These are phyloP conservation scores for Cyberlindnera mycetangii DNA, from an alignment of 805 yeast genomes.

Conservation along the genomic window DNA sequence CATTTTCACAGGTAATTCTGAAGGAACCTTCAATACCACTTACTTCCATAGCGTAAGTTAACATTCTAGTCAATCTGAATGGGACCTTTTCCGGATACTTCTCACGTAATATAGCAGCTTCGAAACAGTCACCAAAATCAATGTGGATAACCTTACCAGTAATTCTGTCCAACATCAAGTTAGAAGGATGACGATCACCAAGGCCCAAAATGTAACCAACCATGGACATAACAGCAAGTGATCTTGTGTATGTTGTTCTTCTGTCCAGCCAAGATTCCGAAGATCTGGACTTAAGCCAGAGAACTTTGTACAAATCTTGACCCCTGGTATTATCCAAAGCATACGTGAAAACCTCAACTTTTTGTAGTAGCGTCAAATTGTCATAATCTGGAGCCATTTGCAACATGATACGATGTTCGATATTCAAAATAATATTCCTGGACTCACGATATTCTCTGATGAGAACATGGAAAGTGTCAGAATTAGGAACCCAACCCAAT, in stretches of 20 bases:
- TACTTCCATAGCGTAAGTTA: conserved; percentile 98
- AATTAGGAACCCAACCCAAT: conserved; percentile 95
- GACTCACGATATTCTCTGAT: conserved; percentile 92
- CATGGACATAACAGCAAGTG: conserved; percentile 98
- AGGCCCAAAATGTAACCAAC: conserved; percentile 95
- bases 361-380: conserved; percentile 79
- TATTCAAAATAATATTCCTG: conserved; percentile 81
- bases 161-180: conserved; percentile 88
- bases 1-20: conserved; percentile 95
- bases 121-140: conserved; percentile 99
- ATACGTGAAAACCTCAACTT: conserved; percentile 94
- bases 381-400: conserved; percentile 98
- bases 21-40: conserved; percentile 98
- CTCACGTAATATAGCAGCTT: conserved; percentile 94
- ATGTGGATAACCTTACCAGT: conserved; percentile 97
- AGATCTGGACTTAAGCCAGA: conserved; percentile 94
- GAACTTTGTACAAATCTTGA: conserved; percentile 89
- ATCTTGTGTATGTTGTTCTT: conserved; percentile 92
- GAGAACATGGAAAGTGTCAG: conserved; percentile 93
- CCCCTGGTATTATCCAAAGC: conserved; percentile 95
- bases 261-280: conserved; percentile 98
- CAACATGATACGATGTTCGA: conserved; percentile 92
- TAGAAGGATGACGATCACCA: conserved; percentile 98
- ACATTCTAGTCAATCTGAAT: conserved; percentile 92
- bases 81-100: conserved; percentile 99